Percentiles rank a stretch among this genome's conserved stretches.
Evolutionary conservation across 306 rosid genomes (phyloP).

Genomic region (Lathyrus sativus): DNA sequence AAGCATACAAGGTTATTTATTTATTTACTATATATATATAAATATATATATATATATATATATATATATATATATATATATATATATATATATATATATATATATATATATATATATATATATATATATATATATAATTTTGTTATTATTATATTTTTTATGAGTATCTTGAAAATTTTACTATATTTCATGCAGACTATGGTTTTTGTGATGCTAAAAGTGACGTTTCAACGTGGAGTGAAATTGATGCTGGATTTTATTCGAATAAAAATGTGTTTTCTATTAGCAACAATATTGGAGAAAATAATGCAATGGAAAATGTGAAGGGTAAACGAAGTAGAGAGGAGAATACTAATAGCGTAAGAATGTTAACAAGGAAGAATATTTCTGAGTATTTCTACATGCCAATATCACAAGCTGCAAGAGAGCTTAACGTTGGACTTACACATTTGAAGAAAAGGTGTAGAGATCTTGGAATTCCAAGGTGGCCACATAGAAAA

Average conservation of each 20-base stretch:
- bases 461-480: conserved; percentile 76
- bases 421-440: conserved; percentile 71
- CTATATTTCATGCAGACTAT: conserved; percentile 36
- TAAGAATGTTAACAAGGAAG: conserved; percentile 48
- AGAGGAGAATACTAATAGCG: conserved; percentile 33
- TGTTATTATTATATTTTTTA: background rate
- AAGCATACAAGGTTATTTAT: conserved; percentile 42
- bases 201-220: conserved; percentile 32
- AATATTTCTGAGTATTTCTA: conserved; percentile 57
- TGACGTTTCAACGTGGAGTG: conserved; percentile 35
- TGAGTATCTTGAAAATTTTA: background rate
- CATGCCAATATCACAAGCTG: conserved; percentile 80
- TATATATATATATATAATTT: background rate
- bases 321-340: conserved; percentile 21
- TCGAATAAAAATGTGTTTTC: conserved; percentile 5
- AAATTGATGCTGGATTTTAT: conserved; percentile 31
- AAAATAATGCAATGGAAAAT: conserved; percentile 26
- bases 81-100: background rate
- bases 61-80: background rate
- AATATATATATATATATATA: background rate
- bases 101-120: background rate
- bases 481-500: conserved; percentile 88
- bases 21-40: background rate
- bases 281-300: conserved; percentile 25
- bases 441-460: conserved; percentile 73